Base-by-base conservation (phyloP, 1,139 yeast species). In the Yamadazyma epiphylla region DNA sequence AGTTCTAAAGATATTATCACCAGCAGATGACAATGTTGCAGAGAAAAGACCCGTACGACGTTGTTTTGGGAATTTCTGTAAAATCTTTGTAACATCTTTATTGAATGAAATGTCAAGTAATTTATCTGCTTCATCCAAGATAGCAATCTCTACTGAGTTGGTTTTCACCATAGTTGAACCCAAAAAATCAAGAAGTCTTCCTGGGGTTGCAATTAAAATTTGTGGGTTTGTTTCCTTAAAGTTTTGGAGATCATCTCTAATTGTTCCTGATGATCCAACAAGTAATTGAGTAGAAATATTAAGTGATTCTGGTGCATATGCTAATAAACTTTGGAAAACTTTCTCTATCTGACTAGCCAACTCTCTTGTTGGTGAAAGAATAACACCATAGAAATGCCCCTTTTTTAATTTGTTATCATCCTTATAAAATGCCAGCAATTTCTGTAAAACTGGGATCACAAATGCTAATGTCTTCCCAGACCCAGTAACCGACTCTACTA, bases 401-500 rank as follows among this genome's bases (percentile, higher is more conserved):
- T 66, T 72, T 36, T 64, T 70, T 19, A 68, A 46, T 3, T 55
- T 52, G 19, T 60, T 66, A 7, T 53, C 49, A 26, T 48, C 39
- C 30, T 49, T 53, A 30, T 54, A 51, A 27, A 58, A 39, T 23
- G 49, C 53, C 25, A 71, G 58, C 20, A 81, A 57, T 53, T 76
- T 77, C 46, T 88, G 91, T 15, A 89, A 53, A 2, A 88, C 72
- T 0, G 98, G 98, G 4, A 91, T 70, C 6, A 78, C 77, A 57
- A 84, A 91, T 3, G 97, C 86, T 20, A 89, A 58, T 0, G 98
- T 91, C 53, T 91, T 91, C 6, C 98, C 98, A 0, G 97, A 88
- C 0, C 98, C 98, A 0, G 98, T 91, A 2, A 88, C 96, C 0
- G 97, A 88, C 51, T 89, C 96, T 2, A 88, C 96, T 7, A 94